Conservation (phyloP, 108 stramenopile species). For the Aurantiochytrium sp. region DNA sequence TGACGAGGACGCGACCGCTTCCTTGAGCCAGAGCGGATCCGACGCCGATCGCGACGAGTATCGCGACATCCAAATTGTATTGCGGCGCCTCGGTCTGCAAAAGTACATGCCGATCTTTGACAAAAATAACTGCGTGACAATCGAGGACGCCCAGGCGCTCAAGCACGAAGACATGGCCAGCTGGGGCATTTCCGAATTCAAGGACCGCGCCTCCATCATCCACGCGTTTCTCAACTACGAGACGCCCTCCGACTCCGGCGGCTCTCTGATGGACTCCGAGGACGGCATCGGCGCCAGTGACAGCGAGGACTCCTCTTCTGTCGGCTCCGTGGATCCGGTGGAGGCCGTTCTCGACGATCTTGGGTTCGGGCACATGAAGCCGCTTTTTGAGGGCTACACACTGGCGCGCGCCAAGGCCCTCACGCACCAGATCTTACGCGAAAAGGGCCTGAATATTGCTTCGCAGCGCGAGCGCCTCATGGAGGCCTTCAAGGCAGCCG, state of each 20-base stretch:
- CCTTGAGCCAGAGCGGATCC: too few relatives aligned
- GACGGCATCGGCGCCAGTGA: background rate
- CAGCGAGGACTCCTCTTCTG: background rate
- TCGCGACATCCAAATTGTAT: background rate
- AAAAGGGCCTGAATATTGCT: background rate
- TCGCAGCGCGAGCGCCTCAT: background rate
- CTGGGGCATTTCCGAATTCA: background rate
- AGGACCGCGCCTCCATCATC: background rate
- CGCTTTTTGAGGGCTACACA: background rate
- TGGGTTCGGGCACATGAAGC: background rate
- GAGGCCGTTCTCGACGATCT: background rate
- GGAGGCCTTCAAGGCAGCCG: background rate
- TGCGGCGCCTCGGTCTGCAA: background rate
- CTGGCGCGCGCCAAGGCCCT: background rate
- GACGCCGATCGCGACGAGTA: background rate
- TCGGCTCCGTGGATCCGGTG: background rate
- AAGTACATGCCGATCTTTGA: background rate
- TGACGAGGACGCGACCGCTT: background rate
- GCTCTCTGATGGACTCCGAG: background rate
- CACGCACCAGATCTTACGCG: background rate
- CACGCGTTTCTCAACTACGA: background rate
- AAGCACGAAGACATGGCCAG: background rate
- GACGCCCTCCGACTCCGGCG: background rate
- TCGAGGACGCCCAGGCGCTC: constrained; percentile 14
- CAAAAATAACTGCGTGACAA: background rate